Evolutionary conservation across 2,329 filamentous ascomycete species (phyloP).

Genomic region (Neofusicoccum ribis): DNA sequence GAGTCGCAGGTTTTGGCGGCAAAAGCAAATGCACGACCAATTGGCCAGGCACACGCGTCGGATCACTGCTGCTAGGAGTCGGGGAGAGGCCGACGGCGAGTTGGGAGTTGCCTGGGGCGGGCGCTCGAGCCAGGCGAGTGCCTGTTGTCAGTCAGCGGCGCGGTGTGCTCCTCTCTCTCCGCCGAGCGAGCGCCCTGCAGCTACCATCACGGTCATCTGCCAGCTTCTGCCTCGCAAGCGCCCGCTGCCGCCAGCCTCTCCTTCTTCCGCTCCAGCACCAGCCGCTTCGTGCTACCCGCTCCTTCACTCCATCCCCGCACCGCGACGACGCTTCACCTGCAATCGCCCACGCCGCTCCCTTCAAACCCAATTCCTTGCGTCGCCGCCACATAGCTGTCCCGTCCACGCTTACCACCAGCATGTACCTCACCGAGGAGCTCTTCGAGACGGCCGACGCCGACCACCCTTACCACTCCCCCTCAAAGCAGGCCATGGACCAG

Average conservation of each 20-base stretch:
- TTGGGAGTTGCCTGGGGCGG: neutral
- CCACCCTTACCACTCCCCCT: neutral
- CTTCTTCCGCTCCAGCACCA: neutral
- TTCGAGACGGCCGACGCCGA: constrained; percentile 6
- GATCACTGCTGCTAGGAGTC: neutral
- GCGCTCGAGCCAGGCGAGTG: neutral
- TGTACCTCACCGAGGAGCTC: constrained; percentile 19
- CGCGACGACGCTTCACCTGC: neutral
- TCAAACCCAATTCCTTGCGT: neutral
- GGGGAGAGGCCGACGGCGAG: neutral
- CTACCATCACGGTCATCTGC: constrained; percentile 9
- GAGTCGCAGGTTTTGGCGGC: neutral
- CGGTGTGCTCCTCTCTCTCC: neutral
- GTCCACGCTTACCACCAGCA: neutral
- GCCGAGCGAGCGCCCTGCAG: neutral
- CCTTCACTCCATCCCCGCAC: neutral
- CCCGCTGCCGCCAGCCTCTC: neutral
- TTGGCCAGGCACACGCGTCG: neutral
- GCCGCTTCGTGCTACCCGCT: constrained; percentile 4
- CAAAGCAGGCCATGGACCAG: neutral
- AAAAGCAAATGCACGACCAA: neutral
- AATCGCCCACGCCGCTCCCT: neutral
- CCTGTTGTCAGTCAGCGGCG: neutral
- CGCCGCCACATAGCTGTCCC: neutral
- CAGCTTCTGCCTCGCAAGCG: constrained; percentile 1